A percentile compares a stretch with the other conserved stretches of the same genome.
phyloP scores from a whole-genome alignment of 2,329 filamentous ascomycete genomes.

The Lecanosticta acicola region DNA sequence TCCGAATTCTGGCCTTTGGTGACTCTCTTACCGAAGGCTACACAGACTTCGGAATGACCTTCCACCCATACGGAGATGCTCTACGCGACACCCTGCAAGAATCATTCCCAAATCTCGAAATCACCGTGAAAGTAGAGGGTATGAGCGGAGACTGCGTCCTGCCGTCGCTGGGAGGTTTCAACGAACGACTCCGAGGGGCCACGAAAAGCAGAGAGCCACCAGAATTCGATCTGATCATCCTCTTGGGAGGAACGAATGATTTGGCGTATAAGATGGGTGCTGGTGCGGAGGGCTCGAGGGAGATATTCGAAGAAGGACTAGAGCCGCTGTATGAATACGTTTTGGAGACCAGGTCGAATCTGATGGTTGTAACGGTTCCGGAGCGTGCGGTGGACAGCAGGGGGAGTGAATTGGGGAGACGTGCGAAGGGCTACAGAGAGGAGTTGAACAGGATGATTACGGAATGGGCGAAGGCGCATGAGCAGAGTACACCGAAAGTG shows the following conservation, averaged over 20 bases:
- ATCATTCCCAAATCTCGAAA: neutral
- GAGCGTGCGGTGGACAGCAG: conserved; percentile 1
- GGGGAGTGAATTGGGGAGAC: neutral
- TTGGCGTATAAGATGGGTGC: neutral
- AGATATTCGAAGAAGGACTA: neutral
- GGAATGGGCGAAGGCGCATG: neutral
- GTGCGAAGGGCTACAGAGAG: neutral
- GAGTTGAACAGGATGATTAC: neutral
- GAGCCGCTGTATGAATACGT: conserved; percentile 1
- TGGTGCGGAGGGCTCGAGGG: neutral
- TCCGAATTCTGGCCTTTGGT: conserved; percentile 1
- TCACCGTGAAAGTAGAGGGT: neutral
- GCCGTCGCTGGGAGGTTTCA: neutral
- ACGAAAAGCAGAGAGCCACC: neutral
- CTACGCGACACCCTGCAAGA: neutral
- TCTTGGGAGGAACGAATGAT: conserved; percentile 2
- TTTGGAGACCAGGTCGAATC: neutral
- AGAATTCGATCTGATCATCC: neutral
- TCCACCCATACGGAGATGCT: neutral
- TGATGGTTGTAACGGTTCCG: conserved; percentile 2
- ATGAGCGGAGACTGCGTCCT: conserved; percentile 3
- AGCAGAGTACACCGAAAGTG: neutral
- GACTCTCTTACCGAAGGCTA: conserved; percentile 5
- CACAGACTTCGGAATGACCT: conserved; percentile 1
- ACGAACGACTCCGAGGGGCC: neutral